Percentiles rank a stretch among this genome's conserved stretches.
These are phyloP conservation scores for Blastobotrys buckinghamii DNA, from an alignment of 1,139 yeast species.

Conservation along the genomic window DNA sequence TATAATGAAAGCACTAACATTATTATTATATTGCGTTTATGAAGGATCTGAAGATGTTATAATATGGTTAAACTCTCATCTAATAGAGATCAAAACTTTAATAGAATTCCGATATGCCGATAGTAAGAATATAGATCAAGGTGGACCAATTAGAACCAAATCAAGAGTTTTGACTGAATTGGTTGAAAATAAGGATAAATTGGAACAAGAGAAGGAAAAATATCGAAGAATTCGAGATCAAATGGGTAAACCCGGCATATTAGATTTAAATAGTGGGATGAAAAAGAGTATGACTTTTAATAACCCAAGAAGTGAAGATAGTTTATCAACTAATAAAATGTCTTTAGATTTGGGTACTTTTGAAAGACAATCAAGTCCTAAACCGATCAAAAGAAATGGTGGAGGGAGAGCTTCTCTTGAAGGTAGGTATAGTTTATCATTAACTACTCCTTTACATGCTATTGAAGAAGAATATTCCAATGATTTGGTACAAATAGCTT, in stretches of 20 bases:
- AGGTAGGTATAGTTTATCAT: conserved; percentile 18
- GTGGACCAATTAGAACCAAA: conserved; percentile 30
- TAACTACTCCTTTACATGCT: conserved; percentile 16
- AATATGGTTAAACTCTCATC: conserved; percentile 76
- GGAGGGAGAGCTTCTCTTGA: conserved; percentile 4
- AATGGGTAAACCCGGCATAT: conserved; percentile 30
- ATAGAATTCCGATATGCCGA: conserved; percentile 38
- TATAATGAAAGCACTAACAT: conserved; percentile 83
- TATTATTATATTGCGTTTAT: conserved; percentile 77
- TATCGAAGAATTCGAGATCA: conserved; percentile 28
- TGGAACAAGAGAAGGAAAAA: conserved; percentile 28
- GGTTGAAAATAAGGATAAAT: conserved; percentile 26
- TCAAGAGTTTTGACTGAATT: conserved; percentile 27
- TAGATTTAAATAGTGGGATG: conserved; percentile 18
- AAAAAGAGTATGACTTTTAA: not conserved
- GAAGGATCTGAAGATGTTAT: conserved; percentile 86
- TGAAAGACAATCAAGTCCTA: not conserved
- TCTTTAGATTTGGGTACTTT: conserved; percentile 15
- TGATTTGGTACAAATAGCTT: conserved; percentile 16
- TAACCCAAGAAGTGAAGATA: not conserved
- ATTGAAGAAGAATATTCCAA: conserved; percentile 16
- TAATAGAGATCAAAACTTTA: conserved; percentile 73
- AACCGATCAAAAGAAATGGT: not conserved
- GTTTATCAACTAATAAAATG: conserved; percentile 7
- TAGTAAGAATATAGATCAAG: conserved; percentile 29